Base-by-base conservation (phyloP, 495 filamentous ascomycete genomes). In the Neurospora sp. region DNA sequence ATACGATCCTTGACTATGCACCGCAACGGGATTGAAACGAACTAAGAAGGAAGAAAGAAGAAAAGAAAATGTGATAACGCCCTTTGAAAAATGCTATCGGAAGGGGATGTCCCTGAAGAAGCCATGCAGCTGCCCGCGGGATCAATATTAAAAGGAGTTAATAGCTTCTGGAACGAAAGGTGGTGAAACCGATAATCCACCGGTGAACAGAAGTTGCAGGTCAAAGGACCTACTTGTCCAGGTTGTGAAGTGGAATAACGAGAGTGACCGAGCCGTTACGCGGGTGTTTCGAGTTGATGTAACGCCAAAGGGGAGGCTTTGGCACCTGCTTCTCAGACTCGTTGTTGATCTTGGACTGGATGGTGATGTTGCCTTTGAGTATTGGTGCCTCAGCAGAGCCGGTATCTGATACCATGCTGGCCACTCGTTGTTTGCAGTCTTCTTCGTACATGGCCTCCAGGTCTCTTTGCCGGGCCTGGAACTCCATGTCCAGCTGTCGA, bases 201-300 rank as follows among this genome's bases (percentile, higher is more conserved):
- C 14, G 31, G 27, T 65, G 27, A 31, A 8, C 27, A 65, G 53
- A 65, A 65, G 22, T 65, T 35, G 53, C 27, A 65, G 53, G 27
- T 65, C 27, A 65, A 70, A 22, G 4, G 69, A 27, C 6, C 69
- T 70, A 39, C 22, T 44, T 53, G 40, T 70, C 31, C 10, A 11
- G 22, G 22, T 53, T 12, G 16, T 44, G 31, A 44, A 39, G 69
- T 18, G 70, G 27, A 31, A 71, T 68, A 31, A 14, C 42, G 18
- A 35, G 44, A n/a, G 70, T n/a, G 20, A 68, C 53, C 10, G 70
- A 59, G 27, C 42, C 42, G 22, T 74, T 73, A 35, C 72, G 69
- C 38, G 72, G 71, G 40, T 76, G 73, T 59, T 74, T 76, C 74
- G 74, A 77, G 22, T 73, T 71, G 46, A 77, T 73, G 69, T 74